These are phyloP conservation scores for Starmerella potacharoeniae DNA, from an alignment of 805 yeast species.

Conservation along the genomic window DNA sequence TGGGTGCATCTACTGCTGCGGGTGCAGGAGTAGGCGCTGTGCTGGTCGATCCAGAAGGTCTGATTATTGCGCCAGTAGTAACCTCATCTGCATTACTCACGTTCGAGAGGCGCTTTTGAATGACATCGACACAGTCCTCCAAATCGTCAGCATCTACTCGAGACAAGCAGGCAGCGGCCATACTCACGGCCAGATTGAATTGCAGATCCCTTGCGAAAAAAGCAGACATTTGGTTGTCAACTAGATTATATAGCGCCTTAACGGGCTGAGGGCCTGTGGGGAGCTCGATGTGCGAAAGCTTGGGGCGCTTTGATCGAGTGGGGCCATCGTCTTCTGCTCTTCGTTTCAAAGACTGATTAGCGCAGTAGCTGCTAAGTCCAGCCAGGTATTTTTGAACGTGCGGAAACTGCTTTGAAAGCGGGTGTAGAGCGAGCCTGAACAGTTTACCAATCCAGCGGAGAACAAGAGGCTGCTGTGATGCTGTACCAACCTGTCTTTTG, in stretches of 20 bases:
- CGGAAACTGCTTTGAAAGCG: conserved; percentile 15
- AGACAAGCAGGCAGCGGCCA: conserved; percentile 56
- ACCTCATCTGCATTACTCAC: conserved; percentile 2
- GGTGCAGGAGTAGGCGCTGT: neutral
- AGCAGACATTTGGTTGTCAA: conserved; percentile 50
- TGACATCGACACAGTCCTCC: conserved; percentile 55
- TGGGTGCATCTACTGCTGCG: neutral
- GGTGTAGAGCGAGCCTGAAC: conserved; percentile 21
- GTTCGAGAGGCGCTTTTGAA: conserved; percentile 40
- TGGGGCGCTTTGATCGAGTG: conserved; percentile 23
- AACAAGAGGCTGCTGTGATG: conserved; percentile 28
- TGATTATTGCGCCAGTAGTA: neutral
- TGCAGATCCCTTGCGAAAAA: conserved; percentile 66
- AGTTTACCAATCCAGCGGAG: conserved; percentile 20
- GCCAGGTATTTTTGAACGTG: conserved; percentile 26
- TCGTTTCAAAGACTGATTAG: conserved; percentile 25
- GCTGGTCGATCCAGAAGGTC: neutral
- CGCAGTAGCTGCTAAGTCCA: conserved; percentile 25
- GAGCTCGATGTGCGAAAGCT: conserved; percentile 19
- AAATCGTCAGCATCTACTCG: conserved; percentile 43
- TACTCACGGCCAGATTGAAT: conserved; percentile 47
- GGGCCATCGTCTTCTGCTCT: conserved; percentile 27
- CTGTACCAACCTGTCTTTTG: conserved; percentile 12
- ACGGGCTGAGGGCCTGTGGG: conserved; percentile 31
- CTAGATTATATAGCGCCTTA: conserved; percentile 55